Evolutionary conservation across 108 stramenopile species (phyloP).

Genomic region (Thalassiosira profunda): DNA sequence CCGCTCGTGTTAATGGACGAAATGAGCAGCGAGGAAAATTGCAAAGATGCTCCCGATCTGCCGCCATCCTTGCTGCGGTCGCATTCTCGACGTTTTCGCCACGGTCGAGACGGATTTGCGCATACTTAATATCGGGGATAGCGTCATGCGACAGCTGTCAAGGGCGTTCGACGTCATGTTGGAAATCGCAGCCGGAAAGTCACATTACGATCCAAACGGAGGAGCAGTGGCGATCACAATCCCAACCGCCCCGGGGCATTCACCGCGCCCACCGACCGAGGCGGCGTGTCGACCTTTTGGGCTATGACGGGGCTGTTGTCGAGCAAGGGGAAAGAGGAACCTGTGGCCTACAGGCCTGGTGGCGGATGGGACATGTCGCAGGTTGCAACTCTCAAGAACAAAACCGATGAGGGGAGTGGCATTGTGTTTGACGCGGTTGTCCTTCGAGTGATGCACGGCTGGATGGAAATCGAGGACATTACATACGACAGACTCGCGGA

Average conservation of each 20-base stretch:
- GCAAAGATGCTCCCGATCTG: background rate
- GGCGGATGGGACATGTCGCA: conserved; percentile 44
- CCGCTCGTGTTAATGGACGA: background rate
- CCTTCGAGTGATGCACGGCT: conserved; percentile 50
- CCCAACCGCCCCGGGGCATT: conserved; percentile 7
- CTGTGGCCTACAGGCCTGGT: conserved; percentile 18
- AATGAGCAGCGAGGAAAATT: background rate
- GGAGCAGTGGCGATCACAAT: too few species aligned
- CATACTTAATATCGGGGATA: conserved; percentile 45
- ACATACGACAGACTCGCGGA: conserved; percentile 29
- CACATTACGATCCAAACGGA: background rate
- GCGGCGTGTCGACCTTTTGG: conserved; percentile 40
- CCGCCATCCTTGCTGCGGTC: conserved; percentile 6
- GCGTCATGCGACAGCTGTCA: conserved; percentile 37
- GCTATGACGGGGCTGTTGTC: conserved; percentile 39
- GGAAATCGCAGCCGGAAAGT: background rate
- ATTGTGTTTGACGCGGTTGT: conserved; percentile 44
- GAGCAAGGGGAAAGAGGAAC: conserved; percentile 8
- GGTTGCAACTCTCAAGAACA: background rate
- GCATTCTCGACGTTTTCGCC: conserved; percentile 35
- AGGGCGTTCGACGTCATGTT: conserved; percentile 39
- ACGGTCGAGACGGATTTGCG: conserved; percentile 29
- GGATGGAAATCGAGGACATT: conserved; percentile 40
- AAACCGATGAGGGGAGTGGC: background rate
- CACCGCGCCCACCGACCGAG: conserved; percentile 25